Percentiles rank a stretch among this genome's conserved stretches.
Evolutionary conservation across 768 basidiomycete genomes (phyloP).

Genomic region (Rhodotorula toruloides): DNA sequence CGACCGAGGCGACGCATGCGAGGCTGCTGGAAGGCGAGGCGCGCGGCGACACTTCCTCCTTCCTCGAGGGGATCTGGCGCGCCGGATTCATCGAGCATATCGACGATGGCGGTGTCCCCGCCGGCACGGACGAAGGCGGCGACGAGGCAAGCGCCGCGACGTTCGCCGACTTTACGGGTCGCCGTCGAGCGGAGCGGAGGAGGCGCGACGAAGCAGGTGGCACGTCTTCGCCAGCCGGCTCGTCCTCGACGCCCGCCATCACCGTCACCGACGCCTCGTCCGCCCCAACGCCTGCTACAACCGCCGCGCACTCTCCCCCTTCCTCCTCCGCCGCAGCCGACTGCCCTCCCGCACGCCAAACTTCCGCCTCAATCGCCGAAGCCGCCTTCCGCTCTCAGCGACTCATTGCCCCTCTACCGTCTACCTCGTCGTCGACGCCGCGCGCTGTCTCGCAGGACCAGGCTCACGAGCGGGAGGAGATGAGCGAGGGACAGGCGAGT

Average conservation of each 20-base stretch:
- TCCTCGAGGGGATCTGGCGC: slow-evolving; percentile 24
- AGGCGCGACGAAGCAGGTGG: too few relatives aligned
- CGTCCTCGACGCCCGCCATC: not conserved
- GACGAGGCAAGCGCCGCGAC: not conserved
- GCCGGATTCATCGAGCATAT: slow-evolving; percentile 18
- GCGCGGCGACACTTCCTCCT: not conserved
- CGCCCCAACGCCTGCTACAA: slow-evolving; percentile 11
- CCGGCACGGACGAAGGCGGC: too few relatives aligned
- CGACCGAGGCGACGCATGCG: not conserved
- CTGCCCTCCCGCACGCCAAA: slow-evolving; percentile 4
- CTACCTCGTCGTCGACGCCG: not conserved
- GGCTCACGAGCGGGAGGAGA: too few relatives aligned
- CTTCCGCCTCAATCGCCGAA: slow-evolving; percentile 18
- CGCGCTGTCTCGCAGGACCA: too few relatives aligned
- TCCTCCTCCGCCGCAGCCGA: not conserved
- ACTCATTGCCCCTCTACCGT: slow-evolving; percentile 11
- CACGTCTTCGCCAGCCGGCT: too few relatives aligned
- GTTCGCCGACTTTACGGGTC: slow-evolving; percentile 7
- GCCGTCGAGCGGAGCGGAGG: not conserved
- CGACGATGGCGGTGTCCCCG: not conserved
- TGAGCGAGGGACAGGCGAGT: not conserved
- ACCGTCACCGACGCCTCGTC: slow-evolving; percentile 6
- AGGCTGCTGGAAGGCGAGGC: not conserved
- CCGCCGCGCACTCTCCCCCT: not conserved
- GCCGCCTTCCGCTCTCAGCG: slow-evolving; percentile 16